Percentiles rank a stretch among this genome's conserved stretches.
Evolutionary conservation across 768 basidiomycete genomes (phyloP).

Genomic region (Hemileccinum rubropunctum): DNA sequence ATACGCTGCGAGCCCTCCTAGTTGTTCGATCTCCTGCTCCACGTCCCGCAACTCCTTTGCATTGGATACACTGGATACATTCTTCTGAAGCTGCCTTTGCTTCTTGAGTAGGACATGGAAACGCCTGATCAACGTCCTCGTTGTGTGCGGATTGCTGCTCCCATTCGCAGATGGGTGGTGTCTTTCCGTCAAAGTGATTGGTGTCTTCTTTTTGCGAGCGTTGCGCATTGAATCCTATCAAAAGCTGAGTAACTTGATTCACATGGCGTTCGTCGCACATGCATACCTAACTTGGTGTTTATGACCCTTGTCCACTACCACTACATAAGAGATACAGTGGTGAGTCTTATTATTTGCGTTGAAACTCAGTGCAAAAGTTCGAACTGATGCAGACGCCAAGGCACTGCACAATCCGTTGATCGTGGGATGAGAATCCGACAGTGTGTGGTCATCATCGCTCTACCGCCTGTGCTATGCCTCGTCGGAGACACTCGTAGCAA

Average conservation of each 20-base stretch:
- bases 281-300: no score
- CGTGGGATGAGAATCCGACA: no score
- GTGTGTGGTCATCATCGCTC: no score
- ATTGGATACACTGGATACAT: slow-evolving; percentile 13
- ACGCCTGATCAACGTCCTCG: slow-evolving; percentile 69
- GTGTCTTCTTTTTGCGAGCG: slow-evolving; percentile 42
- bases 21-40: slow-evolving; percentile 54
- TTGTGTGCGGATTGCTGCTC: slow-evolving; percentile 57
- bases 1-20: slow-evolving; percentile 81
- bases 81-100: slow-evolving; percentile 50
- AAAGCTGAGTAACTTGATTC: background rate
- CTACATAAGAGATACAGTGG: no score
- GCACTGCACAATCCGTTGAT: no score
- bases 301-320: no score
- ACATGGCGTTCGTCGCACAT: no score
- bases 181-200: slow-evolving; percentile 36
- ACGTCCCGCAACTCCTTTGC: slow-evolving; percentile 46
- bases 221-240: slow-evolving; percentile 37
- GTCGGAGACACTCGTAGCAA: no score
- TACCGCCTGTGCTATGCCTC: no score
- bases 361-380: no score
- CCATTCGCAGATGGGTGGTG: background rate
- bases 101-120: slow-evolving; percentile 81
- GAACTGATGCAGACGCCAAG: no score
- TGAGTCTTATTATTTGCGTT: no score